Conservation (phyloP, 2,329 filamentous ascomycete species). For the Bipolaris victoriae region DNA sequence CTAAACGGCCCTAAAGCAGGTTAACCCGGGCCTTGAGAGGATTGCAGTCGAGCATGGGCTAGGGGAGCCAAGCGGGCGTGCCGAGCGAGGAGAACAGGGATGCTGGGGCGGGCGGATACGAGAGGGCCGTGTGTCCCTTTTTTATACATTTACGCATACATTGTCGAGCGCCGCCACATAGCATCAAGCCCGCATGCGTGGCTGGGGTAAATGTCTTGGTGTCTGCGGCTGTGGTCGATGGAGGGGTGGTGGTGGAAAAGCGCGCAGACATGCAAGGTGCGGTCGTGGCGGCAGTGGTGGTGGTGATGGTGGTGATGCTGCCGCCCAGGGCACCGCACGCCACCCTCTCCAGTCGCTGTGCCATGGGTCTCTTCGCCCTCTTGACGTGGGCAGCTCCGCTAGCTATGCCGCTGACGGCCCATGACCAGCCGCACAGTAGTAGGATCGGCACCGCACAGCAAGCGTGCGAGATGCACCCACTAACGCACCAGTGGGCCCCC, state of each 20-base stretch:
- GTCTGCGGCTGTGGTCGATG: too few species aligned
- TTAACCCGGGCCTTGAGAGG: conserved; percentile 32
- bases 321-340: not conserved
- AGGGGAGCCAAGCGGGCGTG: conserved; percentile 24
- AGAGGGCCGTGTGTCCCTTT: conserved; percentile 1
- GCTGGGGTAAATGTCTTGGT: not conserved
- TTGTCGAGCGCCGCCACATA: not conserved
- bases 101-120: conserved; percentile 3
- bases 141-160: not conserved
- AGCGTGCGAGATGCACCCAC: conserved; percentile 4
- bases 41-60: conserved; percentile 28
- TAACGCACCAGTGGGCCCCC: conserved; percentile 6
- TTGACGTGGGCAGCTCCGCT: conserved; percentile 5
- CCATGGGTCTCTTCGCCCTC: not conserved
- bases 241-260: too few species aligned
- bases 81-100: conserved; percentile 18
- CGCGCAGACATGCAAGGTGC: not conserved
- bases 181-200: not conserved
- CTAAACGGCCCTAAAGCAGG: conserved; percentile 39
- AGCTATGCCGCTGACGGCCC: conserved; percentile 18
- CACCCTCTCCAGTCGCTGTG: not conserved
- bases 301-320: not conserved
- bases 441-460: conserved; percentile 18
- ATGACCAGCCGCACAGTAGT: conserved; percentile 14
- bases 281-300: not conserved